These are phyloP conservation scores for Rhodamnia rubescens DNA, from an alignment of 345 rosid species.

Conservation along the genomic window DNA sequence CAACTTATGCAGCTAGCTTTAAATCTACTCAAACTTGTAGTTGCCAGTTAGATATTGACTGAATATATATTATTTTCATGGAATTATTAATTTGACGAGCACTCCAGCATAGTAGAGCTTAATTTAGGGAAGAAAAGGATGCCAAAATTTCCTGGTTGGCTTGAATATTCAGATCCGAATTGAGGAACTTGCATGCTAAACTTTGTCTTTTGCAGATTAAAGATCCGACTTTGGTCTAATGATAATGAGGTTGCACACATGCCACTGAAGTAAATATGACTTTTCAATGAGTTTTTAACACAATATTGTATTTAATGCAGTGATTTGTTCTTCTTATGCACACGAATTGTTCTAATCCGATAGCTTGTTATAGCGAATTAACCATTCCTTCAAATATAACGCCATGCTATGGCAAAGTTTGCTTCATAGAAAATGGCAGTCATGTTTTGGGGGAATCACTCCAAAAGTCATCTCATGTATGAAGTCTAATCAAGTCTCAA, in stretches of 20 bases:
- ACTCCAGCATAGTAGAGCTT: not conserved
- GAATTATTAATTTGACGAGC: not conserved
- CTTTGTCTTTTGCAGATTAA: not conserved
- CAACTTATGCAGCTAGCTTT: not conserved
- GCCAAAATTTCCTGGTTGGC: not conserved
- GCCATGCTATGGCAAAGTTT: not conserved
- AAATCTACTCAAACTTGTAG: not conserved
- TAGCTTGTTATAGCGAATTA: not conserved
- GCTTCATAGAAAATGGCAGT: not conserved
- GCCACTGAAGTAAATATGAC: not conserved
- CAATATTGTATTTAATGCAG: not conserved
- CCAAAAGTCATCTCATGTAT: not conserved
- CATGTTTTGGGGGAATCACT: not conserved
- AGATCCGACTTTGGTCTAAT: not conserved
- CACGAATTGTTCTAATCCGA: not conserved
- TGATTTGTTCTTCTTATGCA: not conserved
- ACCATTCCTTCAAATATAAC: too few relatives aligned
- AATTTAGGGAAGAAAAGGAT: not conserved
- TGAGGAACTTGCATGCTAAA: not conserved
- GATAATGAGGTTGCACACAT: not conserved
- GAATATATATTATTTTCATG: not conserved
- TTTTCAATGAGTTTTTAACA: not conserved
- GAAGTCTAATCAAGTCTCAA: rapidly evolving
- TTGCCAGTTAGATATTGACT: not conserved
- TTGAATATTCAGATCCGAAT: not conserved